Evolutionary conservation across 2,329 filamentous ascomycete species (phyloP).

Genomic region (Hymenoscyphus repandus): DNA sequence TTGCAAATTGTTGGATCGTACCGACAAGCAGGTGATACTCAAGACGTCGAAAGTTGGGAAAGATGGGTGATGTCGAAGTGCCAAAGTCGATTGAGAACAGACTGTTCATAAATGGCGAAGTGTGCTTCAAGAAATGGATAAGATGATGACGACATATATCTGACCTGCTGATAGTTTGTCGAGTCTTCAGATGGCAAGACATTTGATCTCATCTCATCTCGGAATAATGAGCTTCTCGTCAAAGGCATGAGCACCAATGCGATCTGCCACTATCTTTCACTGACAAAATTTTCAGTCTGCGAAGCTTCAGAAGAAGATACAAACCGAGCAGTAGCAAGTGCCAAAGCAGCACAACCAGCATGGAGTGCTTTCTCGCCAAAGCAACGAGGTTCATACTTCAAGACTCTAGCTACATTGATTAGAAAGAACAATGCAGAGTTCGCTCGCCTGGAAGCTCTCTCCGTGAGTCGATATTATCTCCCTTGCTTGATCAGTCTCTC

Average conservation of each 20-base stretch:
- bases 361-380: constrained; percentile 39
- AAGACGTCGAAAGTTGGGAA: background rate
- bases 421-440: constrained; percentile 38
- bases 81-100: constrained; percentile 17
- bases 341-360: constrained; percentile 39
- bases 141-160: background rate
- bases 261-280: background rate
- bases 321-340: constrained; percentile 39
- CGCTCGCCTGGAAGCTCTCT: constrained; percentile 39
- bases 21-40: no score
- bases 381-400: constrained; percentile 38
- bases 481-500: no score
- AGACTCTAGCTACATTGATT: constrained; percentile 42
- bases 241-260: constrained; percentile 15
- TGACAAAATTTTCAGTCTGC: constrained; percentile 31
- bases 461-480: constrained; percentile 1
- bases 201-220: constrained; percentile 41
- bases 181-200: constrained; percentile 41
- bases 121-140: constrained; percentile 17
- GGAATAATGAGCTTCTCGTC: constrained; percentile 36
- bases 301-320: constrained; percentile 41
- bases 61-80: background rate
- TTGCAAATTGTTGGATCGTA: no score
- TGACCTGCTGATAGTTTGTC: constrained; percentile 33
- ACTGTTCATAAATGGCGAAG: constrained; percentile 47